Evolutionary conservation across 75 land plant genomes (phyloP).

Genomic region (Sequoia sempervirens): DNA sequence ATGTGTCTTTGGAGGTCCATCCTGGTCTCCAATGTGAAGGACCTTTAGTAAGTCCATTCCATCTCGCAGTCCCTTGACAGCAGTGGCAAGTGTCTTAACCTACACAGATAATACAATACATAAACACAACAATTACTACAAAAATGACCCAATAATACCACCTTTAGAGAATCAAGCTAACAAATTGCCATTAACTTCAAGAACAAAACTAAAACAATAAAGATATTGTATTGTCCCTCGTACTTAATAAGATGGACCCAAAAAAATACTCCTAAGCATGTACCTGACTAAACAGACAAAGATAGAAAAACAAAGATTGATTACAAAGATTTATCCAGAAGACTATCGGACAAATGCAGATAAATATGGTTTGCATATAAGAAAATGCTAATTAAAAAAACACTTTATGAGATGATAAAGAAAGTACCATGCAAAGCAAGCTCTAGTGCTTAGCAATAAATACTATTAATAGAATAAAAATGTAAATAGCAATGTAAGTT

Average conservation of each 20-base stretch:
- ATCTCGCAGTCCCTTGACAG: conserved; percentile 62
- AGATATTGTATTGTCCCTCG: neutral
- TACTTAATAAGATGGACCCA: neutral
- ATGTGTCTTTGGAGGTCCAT: conserved; percentile 10
- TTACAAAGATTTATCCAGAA: too few species aligned
- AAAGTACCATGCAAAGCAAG: neutral
- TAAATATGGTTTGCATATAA: neutral
- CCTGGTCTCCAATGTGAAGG: conserved; percentile 27
- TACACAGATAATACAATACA: conserved; percentile 11
- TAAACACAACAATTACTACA: neutral
- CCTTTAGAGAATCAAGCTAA: neutral
- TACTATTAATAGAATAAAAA: neutral
- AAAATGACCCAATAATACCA: neutral
- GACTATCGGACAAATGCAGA: too few species aligned
- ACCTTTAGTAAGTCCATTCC: conserved; percentile 50
- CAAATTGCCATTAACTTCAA: neutral
- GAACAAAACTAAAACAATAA: neutral
- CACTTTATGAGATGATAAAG: neutral
- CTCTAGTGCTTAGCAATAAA: neutral
- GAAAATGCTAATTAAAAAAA: neutral
- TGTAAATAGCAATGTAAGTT: neutral
- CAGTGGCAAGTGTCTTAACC: conserved; percentile 64
- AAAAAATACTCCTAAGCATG: neutral
- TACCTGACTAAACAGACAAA: neutral
- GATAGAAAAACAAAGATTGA: too few species aligned